Base-by-base conservation (phyloP, 1,139 yeast genomes). In the Eremothecium coryli region DNA sequence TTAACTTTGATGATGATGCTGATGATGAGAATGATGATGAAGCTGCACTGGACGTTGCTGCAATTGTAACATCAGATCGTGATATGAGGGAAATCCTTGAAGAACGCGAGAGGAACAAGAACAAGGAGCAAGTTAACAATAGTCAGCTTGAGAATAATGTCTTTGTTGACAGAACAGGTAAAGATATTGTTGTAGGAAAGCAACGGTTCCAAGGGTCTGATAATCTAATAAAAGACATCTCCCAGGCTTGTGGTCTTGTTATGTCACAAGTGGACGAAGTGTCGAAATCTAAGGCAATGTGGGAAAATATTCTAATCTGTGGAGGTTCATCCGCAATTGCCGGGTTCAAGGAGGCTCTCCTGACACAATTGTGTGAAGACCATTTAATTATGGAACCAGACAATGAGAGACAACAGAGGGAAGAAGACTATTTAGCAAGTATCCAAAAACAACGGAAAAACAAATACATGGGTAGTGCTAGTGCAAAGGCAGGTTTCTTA, bases 31-130 rank as follows among this genome's bases (percentile, higher is more conserved):
- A 57, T 12, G 75, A 70, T 9, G 80, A 74, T 26, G 93, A 81
- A 23, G 90, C 84, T 30, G 73, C 76, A 3, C 69, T 85, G 33
- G 96, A 90, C 56, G 88, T 90, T 32, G 96, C 96, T 1, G 85
- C 85, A 26, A 76, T 86, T 48, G 93, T 90, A 6, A 74, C 93
- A 1, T 77, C 84, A 40, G 84, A 76, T 8, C 70, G 77, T 44
- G 59, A 54, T 33, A 73, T 84, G 2, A 66, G 80, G 38, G 85
- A 78, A 50, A 65, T 77, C 23, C 58, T 80, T 35, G 81, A 71
- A 35, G 73, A 71, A 48, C 66, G 76, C 33, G 79, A 73, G 46
- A 47, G 49, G 32, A 63, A 60, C 37, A 64, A 67, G 37, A 64
- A 64, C 35, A 61, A 66, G 29, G 56, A 56, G 12, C 59, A 55